These are phyloP conservation scores for Penicillium cinerascens DNA, from an alignment of 495 filamentous ascomycete genomes.

Conservation along the genomic window DNA sequence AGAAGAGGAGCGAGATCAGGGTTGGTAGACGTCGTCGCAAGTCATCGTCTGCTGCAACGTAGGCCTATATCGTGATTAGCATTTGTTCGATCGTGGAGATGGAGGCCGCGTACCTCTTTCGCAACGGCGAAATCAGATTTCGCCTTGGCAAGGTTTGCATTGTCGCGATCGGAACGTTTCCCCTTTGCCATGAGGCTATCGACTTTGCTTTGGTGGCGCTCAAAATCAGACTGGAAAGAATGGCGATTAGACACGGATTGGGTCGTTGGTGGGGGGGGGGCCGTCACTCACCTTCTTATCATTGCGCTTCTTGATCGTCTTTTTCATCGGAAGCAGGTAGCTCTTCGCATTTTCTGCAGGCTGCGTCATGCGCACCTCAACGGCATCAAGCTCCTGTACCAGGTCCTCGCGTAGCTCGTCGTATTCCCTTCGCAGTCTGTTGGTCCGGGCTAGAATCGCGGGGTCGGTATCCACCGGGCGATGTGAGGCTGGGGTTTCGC, in stretches of 20 bases:
- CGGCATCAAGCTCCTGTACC: conserved; percentile 64
- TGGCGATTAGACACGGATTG: neutral
- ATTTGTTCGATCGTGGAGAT: neutral
- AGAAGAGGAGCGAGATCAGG: conserved; percentile 69
- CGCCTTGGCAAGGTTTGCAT: conserved; percentile 69
- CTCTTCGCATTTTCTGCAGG: conserved; percentile 72
- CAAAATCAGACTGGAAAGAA: conserved; percentile 64
- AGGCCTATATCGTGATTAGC: conserved; percentile 54
- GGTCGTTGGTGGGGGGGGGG: neutral
- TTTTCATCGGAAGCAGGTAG: conserved; percentile 71
- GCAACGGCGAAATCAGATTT: conserved; percentile 69
- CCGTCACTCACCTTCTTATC: conserved; percentile 64
- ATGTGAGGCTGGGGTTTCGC: conserved; percentile 48
- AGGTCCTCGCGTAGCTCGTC: conserved; percentile 73
- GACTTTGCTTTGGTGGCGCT: conserved; percentile 71
- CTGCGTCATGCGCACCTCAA: conserved; percentile 69
- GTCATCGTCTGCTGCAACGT: conserved; percentile 76
- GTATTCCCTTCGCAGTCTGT: conserved; percentile 65
- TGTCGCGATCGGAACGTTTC: conserved; percentile 72
- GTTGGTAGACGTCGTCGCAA: conserved; percentile 72
- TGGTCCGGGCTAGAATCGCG: conserved; percentile 61
- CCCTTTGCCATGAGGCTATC: conserved; percentile 69
- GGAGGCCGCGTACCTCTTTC: conserved; percentile 52
- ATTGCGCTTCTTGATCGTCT: conserved; percentile 88
- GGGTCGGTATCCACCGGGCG: conserved; percentile 60